Evolutionary conservation across 2,329 filamentous ascomycete genomes (phyloP).

Genomic region (Tolypocladium ovalisporum): DNA sequence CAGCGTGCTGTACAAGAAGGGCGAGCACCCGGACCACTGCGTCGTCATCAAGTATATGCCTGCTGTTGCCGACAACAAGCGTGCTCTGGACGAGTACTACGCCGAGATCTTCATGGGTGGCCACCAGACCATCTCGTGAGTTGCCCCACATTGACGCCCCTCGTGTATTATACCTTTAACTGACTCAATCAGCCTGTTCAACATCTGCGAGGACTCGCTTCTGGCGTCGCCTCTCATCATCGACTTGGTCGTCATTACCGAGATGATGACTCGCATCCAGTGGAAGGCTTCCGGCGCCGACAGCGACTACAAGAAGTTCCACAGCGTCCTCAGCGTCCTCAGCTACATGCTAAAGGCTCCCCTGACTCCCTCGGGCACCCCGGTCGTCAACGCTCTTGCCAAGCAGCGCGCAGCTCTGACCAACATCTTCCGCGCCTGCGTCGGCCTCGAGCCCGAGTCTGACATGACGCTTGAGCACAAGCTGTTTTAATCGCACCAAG

Average conservation of each 20-base stretch:
- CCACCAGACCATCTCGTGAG: constrained; percentile 86
- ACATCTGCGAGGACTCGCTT: constrained; percentile 97
- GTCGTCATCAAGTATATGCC: constrained; percentile 99
- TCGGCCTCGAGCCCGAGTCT: constrained; percentile 92
- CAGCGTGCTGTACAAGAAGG: constrained; percentile 75
- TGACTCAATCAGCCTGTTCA: constrained; percentile 61
- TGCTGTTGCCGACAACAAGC: constrained; percentile 97
- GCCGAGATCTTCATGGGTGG: constrained; percentile 98
- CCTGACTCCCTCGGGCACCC: constrained; percentile 84
- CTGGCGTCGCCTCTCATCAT: constrained; percentile 95
- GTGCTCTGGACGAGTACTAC: constrained; percentile 97
- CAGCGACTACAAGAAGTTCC: constrained; percentile 81
- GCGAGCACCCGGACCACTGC: constrained; percentile 93
- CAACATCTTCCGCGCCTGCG: constrained; percentile 97
- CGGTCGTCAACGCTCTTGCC: constrained; percentile 86
- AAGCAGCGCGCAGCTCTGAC: constrained; percentile 92
- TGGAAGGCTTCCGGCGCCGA: constrained; percentile 59
- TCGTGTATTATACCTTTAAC: neutral
- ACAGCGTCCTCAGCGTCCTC: constrained; percentile 90
- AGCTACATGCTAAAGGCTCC: constrained; percentile 99
- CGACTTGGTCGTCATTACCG: constrained; percentile 81
- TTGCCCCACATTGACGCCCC: constrained; percentile 4
- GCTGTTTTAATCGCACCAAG: constrained; percentile 52
- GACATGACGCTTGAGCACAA: constrained; percentile 99
- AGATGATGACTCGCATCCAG: constrained; percentile 97